Evolutionary conservation across 2,329 filamentous ascomycete species (phyloP).

Genomic region (Pyricularia pennisetigena): DNA sequence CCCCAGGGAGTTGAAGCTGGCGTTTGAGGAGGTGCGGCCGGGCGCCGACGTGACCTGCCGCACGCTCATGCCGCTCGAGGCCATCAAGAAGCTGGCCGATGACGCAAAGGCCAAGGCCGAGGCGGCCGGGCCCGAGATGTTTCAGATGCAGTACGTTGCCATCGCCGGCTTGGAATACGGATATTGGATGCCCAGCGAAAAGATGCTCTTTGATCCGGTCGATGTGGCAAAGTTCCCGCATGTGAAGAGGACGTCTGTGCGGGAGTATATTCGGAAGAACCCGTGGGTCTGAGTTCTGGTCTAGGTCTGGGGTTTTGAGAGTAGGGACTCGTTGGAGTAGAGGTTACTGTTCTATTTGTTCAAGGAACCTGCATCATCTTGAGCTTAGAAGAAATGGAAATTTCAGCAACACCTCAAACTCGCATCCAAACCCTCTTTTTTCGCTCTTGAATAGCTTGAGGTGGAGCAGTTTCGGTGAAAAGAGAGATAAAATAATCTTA

Average conservation of each 20-base stretch:
- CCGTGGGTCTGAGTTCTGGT: slow-evolving; percentile 8
- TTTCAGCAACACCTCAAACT: too few species aligned
- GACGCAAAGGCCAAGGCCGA: slow-evolving; percentile 5
- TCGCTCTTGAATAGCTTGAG: too few species aligned
- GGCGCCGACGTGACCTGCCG: slow-evolving; percentile 8
- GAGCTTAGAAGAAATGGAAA: too few species aligned
- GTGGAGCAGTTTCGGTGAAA: too few species aligned
- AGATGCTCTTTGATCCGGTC: slow-evolving; percentile 12
- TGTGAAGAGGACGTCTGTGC: slow-evolving; percentile 9
- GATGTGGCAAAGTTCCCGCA: slow-evolving; percentile 12
- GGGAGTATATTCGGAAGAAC: slow-evolving; percentile 12
- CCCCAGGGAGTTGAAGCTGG: slow-evolving; percentile 9
- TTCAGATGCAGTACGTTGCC: slow-evolving; percentile 8
- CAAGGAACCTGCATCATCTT: too few species aligned
- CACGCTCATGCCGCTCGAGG: slow-evolving; percentile 10
- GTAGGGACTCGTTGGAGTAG: too few species aligned
- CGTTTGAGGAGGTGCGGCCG: slow-evolving; percentile 8
- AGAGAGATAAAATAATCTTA: too few species aligned
- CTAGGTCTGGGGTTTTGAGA: too few species aligned
- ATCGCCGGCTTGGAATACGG: slow-evolving; percentile 3
- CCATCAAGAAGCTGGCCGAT: slow-evolving; percentile 9
- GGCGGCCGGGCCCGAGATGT: slow-evolving; percentile 4
- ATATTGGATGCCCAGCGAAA: slow-evolving; percentile 13
- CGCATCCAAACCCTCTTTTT: too few species aligned
- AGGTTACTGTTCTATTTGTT: too few species aligned